Evolutionary conservation across 768 basidiomycete genomes (phyloP).

Genomic region (Suillus alpinus): DNA sequence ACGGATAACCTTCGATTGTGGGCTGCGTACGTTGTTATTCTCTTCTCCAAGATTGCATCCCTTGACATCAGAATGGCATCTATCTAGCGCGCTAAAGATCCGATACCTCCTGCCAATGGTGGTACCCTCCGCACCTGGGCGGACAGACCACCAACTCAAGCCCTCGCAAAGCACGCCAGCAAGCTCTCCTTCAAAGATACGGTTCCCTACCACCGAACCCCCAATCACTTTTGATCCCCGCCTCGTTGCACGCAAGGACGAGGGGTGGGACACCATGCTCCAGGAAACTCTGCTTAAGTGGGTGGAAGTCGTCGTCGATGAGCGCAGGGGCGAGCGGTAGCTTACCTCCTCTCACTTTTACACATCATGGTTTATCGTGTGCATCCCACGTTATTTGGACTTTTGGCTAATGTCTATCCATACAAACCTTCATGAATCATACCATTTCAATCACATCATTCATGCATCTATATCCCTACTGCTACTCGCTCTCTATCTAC

Average conservation of each 20-base stretch:
- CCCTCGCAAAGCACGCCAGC: conserved; percentile 20
- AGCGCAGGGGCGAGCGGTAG: conserved; percentile 47
- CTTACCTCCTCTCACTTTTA: not conserved
- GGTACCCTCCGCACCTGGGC: conserved; percentile 42
- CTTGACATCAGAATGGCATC: not conserved
- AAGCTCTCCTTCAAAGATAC: conserved; percentile 30
- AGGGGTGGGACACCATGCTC: conserved; percentile 83
- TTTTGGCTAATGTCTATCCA: not conserved
- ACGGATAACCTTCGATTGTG: conserved; percentile 84
- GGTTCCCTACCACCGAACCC: conserved; percentile 42
- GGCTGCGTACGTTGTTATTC: conserved; percentile 62
- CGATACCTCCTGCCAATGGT: conserved; percentile 76
- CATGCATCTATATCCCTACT: not conserved
- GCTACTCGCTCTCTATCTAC: not conserved
- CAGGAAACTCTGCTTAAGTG: conserved; percentile 60
- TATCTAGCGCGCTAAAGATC: conserved; percentile 69
- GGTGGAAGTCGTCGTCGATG: conserved; percentile 67
- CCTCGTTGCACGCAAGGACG: conserved; percentile 67
- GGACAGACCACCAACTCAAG: conserved; percentile 24
- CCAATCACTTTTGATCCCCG: conserved; percentile 69
- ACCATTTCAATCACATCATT: not conserved
- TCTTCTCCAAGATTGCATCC: not conserved
- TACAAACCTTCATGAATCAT: not conserved
- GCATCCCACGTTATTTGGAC: not conserved
- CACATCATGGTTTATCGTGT: not conserved